A percentile compares a stretch with the other conserved stretches of the same genome.
These are phyloP conservation scores for Blepharisma undulans DNA, from an alignment of 169 alveolate genomes.

Conservation along the genomic window DNA sequence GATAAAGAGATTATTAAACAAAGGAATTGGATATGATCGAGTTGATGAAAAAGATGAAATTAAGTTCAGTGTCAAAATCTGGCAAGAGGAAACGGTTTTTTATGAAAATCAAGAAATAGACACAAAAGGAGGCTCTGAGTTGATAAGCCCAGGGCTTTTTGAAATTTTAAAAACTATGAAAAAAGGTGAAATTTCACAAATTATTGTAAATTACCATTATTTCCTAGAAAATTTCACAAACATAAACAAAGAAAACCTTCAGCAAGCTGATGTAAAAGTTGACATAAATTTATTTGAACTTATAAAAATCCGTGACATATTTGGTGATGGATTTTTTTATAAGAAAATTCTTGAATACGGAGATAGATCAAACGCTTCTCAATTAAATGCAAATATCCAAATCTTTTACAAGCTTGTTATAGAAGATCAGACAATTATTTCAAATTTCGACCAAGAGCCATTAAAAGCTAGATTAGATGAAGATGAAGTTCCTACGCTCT, in stretches of 20 bases:
- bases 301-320: not conserved
- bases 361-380: not conserved
- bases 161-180: constrained; percentile 9
- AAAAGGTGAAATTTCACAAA: not conserved
- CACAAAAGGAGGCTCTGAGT: not conserved
- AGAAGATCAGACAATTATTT: not conserved
- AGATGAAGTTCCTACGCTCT: not conserved
- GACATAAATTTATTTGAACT: not conserved
- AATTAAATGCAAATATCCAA: constrained; percentile 10
- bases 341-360: not conserved
- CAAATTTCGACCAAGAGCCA: not conserved
- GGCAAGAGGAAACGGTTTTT: not conserved
- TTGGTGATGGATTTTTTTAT: not conserved
- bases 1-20: not conserved
- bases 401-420: constrained; percentile 23
- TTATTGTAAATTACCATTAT: not conserved
- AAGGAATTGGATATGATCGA: not conserved
- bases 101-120: not conserved
- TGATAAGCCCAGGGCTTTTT: not conserved
- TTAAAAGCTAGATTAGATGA: not conserved
- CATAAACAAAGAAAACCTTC: not conserved
- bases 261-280: not conserved
- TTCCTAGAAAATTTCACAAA: not conserved
- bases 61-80: not conserved
- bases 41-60: constrained; percentile 13